Evolutionary conservation across 352 stramenopile genomes (phyloP).

Genomic region (Phytophthora sansomeana): DNA sequence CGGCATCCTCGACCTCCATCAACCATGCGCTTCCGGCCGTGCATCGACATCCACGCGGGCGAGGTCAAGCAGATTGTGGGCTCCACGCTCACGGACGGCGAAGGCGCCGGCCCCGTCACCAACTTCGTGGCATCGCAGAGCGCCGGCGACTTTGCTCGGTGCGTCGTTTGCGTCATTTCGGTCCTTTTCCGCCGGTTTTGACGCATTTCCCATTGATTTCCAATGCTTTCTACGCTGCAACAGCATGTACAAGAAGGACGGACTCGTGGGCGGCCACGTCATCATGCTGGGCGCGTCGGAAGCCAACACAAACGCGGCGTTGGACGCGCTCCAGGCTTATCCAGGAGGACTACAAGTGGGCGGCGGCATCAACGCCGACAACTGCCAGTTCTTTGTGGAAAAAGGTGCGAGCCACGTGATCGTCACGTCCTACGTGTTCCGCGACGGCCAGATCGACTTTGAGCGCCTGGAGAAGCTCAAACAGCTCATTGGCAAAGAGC

Average conservation of each 20-base stretch:
- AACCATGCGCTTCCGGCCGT: slow-evolving; percentile 96
- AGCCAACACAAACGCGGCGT: slow-evolving; percentile 92
- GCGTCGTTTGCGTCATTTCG: slow-evolving; percentile 5
- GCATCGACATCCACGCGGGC: slow-evolving; percentile 98
- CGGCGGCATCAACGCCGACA: slow-evolving; percentile 93
- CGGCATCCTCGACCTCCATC: neutral
- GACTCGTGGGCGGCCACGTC: slow-evolving; percentile 95
- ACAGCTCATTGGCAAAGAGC: slow-evolving; percentile 78
- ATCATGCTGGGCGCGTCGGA: slow-evolving; percentile 97
- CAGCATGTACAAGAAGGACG: slow-evolving; percentile 94
- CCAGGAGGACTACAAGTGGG: slow-evolving; percentile 96
- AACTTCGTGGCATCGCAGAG: slow-evolving; percentile 93
- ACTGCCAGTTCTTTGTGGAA: slow-evolving; percentile 95
- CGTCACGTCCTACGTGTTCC: slow-evolving; percentile 98
- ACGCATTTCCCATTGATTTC: slow-evolving; percentile 8
- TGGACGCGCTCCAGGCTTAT: slow-evolving; percentile 90
- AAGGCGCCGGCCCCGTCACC: slow-evolving; percentile 69
- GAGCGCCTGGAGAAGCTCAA: slow-evolving; percentile 73
- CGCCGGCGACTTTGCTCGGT: slow-evolving; percentile 80
- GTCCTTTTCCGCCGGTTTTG: slow-evolving; percentile 6
- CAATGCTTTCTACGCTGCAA: neutral
- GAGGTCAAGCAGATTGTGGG: slow-evolving; percentile 99
- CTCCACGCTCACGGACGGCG: slow-evolving; percentile 94
- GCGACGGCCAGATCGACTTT: slow-evolving; percentile 92
- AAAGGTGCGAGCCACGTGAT: slow-evolving; percentile 98